A percentile compares a stretch with the other conserved stretches of the same genome.
Evolutionary conservation across 768 basidiomycete species (phyloP).

Genomic region (Boletellus ananiceps): DNA sequence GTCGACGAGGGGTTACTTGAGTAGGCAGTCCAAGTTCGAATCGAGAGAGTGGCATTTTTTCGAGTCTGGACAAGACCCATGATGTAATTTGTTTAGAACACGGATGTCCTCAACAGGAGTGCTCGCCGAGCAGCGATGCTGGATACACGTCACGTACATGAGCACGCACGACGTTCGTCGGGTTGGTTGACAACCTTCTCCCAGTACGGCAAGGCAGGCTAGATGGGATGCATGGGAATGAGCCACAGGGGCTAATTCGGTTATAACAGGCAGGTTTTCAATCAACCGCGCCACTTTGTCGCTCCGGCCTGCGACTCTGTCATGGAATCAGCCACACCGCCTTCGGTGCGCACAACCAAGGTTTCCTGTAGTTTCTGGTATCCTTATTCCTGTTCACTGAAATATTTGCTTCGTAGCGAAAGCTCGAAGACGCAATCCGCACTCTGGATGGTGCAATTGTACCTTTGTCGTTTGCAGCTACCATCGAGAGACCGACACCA

Average conservation of each 20-base stretch:
- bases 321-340: conserved; percentile 14
- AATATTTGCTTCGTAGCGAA: conserved; percentile 44
- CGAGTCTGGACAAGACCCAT: too few species aligned
- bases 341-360: conserved; percentile 40
- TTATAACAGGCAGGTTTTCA: neutral
- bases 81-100: too few species aligned
- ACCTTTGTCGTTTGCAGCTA: conserved; percentile 28
- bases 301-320: neutral
- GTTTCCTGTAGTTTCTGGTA: conserved; percentile 21
- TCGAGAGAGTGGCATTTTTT: too few species aligned
- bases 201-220: too few species aligned
- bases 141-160: too few species aligned
- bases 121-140: too few species aligned
- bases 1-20: too few species aligned
- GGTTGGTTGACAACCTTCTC: too few species aligned
- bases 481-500: conserved; percentile 32
- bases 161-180: too few species aligned
- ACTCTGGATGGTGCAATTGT: conserved; percentile 62
- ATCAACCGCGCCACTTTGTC: conserved; percentile 1
- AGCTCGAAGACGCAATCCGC: conserved; percentile 78
- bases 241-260: conserved; percentile 2
- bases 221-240: too few species aligned
- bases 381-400: neutral
- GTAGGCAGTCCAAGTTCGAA: too few species aligned
- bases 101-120: too few species aligned